Conservation (phyloP, 2,329 filamentous ascomycete genomes). For the Bimuria novae-zelandiae region DNA sequence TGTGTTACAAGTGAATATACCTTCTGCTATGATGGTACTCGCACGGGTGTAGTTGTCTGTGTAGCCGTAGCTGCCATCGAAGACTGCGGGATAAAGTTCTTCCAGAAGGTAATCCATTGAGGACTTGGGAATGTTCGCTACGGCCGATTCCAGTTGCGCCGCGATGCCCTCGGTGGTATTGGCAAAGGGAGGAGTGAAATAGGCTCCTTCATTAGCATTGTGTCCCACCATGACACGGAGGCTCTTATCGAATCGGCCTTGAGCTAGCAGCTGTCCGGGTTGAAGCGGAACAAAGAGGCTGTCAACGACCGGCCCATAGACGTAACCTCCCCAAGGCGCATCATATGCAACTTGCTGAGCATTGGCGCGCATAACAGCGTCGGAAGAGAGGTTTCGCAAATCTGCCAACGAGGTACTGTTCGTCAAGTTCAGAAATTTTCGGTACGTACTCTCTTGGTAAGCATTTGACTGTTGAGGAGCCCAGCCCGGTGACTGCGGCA, state of each 20-base stretch:
- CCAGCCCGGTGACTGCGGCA: slow-evolving; percentile 50
- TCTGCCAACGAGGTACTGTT: slow-evolving; percentile 42
- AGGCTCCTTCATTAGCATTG: slow-evolving; percentile 52
- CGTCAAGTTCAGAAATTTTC: slow-evolving; percentile 35
- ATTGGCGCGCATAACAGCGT: slow-evolving; percentile 42
- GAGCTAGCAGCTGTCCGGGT: slow-evolving; percentile 41
- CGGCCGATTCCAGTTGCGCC: slow-evolving; percentile 25
- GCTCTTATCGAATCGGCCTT: slow-evolving; percentile 44
- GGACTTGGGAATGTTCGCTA: slow-evolving; percentile 37
- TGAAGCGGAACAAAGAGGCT: slow-evolving; percentile 39
- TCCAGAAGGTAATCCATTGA: slow-evolving; percentile 49
- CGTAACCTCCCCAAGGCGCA: slow-evolving; percentile 38
- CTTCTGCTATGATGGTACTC: slow-evolving; percentile 50
- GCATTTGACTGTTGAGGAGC: slow-evolving; percentile 28
- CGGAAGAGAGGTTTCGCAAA: slow-evolving; percentile 36
- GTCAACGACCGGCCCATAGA: slow-evolving; percentile 43
- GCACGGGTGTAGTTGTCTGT: slow-evolving; percentile 50
- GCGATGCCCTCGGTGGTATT: slow-evolving; percentile 37
- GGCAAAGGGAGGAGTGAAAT: slow-evolving; percentile 50
- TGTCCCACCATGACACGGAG: slow-evolving; percentile 47
- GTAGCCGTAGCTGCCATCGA: slow-evolving; percentile 54
- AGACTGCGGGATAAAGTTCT: slow-evolving; percentile 56
- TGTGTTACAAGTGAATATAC: slow-evolving; percentile 57
- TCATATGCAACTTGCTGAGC: slow-evolving; percentile 36
- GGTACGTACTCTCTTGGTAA: slow-evolving; percentile 37